Base-by-base conservation (phyloP, 192 early-diverging fungal species). In the Coemansia erecta region DNA sequence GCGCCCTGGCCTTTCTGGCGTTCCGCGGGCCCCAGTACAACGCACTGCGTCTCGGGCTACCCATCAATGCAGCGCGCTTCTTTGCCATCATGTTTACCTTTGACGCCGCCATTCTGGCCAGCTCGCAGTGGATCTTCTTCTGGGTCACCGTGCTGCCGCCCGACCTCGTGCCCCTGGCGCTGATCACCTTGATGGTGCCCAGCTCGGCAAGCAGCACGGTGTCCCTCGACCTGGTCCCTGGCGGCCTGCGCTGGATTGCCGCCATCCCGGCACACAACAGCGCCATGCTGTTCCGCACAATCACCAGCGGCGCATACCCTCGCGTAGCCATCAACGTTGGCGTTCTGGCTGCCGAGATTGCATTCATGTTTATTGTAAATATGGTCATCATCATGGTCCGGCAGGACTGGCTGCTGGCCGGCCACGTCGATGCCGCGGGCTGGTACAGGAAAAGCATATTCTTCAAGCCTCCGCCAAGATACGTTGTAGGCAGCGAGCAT, bases 121-220 rank as follows among this genome's bases (percentile, higher is more conserved):
- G 53, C 33, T 56, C 61, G 0, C 61, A 63, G 53, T 63, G 61
- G 61, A 52, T 63, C 0, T 56, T 63, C 19, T 46, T 63, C 13
- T 47, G 61, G 23, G 44, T 48, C 33, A 63, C 61, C 3, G 3
- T 63, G 14, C 7, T 63, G 45, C 61, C 61, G 1, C 53, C 61
- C 2, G 61, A 63, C 46, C 61, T 63, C 26, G 11, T 63, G 3
- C 61, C 61, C 13, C 14, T 48, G 1, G 8, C 23, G 19, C 50
- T 56, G 13, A 22, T 63, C 2, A 23, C 22, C 8, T 24, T 63
- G 19, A 49, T 63, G 13, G 14, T 47, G 2, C 42, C 51, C 4
- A 56, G 53, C 35, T 45, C 45, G 12, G 52, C 44, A 1, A 17
- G 40, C 1, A 14, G 28, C 19, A 48, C 50, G 2, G 53, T 47